Evolutionary conservation across 345 rosid genomes (phyloP).

Genomic region (Hirschfeldia incana): DNA sequence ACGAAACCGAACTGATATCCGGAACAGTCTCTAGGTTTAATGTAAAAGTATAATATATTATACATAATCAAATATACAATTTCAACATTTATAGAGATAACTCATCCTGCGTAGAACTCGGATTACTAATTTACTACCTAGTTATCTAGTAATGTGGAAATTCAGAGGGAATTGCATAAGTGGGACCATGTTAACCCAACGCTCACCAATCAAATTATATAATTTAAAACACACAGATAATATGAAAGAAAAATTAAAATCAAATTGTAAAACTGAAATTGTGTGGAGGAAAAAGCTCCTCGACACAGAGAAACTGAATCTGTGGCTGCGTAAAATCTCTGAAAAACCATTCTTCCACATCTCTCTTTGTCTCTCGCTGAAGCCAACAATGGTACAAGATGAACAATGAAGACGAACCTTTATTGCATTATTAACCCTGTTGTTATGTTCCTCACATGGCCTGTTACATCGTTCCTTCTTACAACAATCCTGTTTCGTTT

Average conservation of each 20-base stretch:
- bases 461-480: constrained; percentile 47
- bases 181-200: background rate
- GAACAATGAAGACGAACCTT: constrained; percentile 53
- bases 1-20: too few relatives aligned
- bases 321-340: constrained; percentile 24
- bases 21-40: too few relatives aligned
- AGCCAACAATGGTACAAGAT: constrained; percentile 46
- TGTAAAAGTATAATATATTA: too few relatives aligned
- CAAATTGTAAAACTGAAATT: background rate
- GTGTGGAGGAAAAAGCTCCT: constrained; percentile 43
- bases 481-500: constrained; percentile 40
- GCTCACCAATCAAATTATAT: constrained; percentile 11
- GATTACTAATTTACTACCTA: too few relatives aligned
- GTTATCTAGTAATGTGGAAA: too few relatives aligned
- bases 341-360: constrained; percentile 39
- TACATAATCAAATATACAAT: too few relatives aligned
- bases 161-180: background rate
- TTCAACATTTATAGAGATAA: too few relatives aligned
- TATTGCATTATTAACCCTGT: constrained; percentile 28
- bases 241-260: constrained; percentile 1
- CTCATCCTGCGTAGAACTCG: too few relatives aligned
- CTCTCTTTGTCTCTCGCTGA: background rate
- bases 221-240: background rate
- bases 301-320: constrained; percentile 6
- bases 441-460: constrained; percentile 77